phyloP scores from a whole-genome alignment of 257 asterid genomes.

The Coffea eugenioides region DNA sequence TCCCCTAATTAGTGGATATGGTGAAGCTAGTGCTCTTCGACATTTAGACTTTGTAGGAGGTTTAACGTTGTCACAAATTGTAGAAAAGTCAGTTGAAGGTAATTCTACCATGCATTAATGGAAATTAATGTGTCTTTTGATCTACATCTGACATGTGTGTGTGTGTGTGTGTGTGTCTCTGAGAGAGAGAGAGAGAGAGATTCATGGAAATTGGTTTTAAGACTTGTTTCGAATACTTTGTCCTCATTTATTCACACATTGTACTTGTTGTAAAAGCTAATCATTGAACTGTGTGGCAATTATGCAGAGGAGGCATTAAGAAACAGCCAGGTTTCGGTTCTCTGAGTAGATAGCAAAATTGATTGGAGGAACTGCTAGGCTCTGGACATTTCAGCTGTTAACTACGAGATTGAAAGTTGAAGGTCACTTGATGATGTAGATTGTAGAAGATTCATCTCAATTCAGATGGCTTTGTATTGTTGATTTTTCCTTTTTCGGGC shows the following conservation, averaged over 20 bases:
- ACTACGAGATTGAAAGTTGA: neutral
- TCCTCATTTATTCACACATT: neutral
- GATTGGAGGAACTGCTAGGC: neutral
- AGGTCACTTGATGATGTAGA: neutral
- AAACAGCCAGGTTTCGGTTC: neutral
- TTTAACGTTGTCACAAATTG: neutral
- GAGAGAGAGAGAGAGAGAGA: neutral
- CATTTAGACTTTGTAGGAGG: neutral
- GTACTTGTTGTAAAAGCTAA: neutral
- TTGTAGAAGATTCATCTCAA: neutral
- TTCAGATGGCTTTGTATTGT: neutral
- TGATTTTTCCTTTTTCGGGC: too few species aligned
- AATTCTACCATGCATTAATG: neutral
- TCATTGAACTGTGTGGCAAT: neutral
- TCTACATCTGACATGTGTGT: neutral
- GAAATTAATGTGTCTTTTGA: neutral
- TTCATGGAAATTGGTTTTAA: neutral
- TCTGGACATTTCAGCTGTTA: neutral
- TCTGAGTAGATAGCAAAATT: neutral
- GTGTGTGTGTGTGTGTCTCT: too few species aligned
- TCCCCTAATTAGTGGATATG: too few species aligned
- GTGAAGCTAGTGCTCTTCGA: neutral
- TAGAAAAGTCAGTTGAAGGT: neutral
- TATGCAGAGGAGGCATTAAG: conserved; percentile 13
- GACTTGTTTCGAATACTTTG: neutral